These are phyloP conservation scores for Cyanophora paradoxa DNA, from an alignment of 78 protist genomes.

Conservation along the genomic window DNA sequence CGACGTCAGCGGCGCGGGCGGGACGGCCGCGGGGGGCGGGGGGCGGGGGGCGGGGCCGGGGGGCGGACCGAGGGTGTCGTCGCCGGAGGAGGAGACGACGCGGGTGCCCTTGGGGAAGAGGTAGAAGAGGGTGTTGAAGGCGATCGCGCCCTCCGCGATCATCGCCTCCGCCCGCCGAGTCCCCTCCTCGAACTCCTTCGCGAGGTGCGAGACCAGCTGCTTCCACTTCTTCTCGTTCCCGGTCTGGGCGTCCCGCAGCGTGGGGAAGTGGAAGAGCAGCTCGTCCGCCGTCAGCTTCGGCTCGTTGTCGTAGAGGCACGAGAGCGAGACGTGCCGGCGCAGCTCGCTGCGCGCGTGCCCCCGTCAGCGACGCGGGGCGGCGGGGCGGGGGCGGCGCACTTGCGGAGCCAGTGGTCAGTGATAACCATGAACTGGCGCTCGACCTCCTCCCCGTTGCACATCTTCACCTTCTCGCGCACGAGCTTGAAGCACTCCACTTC, in stretches of 20 bases:
- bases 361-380: background rate
- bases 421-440: background rate
- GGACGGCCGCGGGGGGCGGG: too few species aligned
- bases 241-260: background rate
- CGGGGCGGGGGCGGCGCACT: too few species aligned
- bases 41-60: too few species aligned
- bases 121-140: conserved; percentile 4
- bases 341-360: background rate
- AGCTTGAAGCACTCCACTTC: background rate
- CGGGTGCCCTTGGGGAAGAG: background rate
- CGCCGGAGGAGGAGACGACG: background rate
- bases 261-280: background rate
- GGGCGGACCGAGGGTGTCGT: too few species aligned
- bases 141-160: background rate
- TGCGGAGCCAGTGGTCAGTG: too few species aligned
- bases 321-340: background rate
- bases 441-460: background rate
- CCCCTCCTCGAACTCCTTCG: background rate
- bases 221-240: too few species aligned
- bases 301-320: background rate
- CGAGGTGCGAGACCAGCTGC: too few species aligned
- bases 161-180: too few species aligned
- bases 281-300: background rate
- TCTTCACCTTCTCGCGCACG: background rate
- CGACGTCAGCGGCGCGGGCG: too few species aligned